phyloP scores from a whole-genome alignment of 2,329 filamentous ascomycete species.

The Penicillium decumbens region DNA sequence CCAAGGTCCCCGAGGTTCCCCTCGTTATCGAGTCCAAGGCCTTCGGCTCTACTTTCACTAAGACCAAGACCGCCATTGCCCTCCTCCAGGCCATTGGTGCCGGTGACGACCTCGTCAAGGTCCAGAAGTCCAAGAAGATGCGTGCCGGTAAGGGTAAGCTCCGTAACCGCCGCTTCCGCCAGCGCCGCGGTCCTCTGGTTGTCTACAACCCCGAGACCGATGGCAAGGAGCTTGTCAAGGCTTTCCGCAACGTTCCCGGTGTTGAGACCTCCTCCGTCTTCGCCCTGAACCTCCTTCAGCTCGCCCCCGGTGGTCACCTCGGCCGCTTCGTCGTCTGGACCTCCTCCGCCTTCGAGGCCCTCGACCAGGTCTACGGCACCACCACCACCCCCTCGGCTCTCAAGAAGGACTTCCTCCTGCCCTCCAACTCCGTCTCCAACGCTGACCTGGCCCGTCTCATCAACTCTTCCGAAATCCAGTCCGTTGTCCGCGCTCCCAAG shows the following conservation, averaged over 20 bases:
- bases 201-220: constrained; percentile 96
- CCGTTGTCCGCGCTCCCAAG: constrained; percentile 86
- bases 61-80: constrained; percentile 80
- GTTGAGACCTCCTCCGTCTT: constrained; percentile 94
- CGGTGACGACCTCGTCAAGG: constrained; percentile 86
- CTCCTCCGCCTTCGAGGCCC: constrained; percentile 90
- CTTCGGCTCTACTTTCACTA: constrained; percentile 74
- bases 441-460: constrained; percentile 95
- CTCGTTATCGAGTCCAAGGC: constrained; percentile 89
- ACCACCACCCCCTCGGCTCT: constrained; percentile 82
- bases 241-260: constrained; percentile 98
- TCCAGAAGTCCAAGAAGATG: constrained; percentile 92
- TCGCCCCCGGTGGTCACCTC: constrained; percentile 96
- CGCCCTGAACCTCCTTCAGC: constrained; percentile 96
- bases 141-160: constrained; percentile 99
- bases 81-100: constrained; percentile 91
- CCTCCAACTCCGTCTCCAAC: constrained; percentile 86
- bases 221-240: constrained; percentile 86
- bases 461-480: constrained; percentile 98
- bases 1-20: constrained; percentile 88
- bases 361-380: constrained; percentile 94
- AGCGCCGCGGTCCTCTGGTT: constrained; percentile 95
- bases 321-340: constrained; percentile 99
- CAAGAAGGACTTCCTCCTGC: constrained; percentile 99
- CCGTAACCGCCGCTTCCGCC: constrained; percentile 89